Percentiles rank a stretch among this genome's conserved stretches.
Conservation (phyloP, 805 yeast genomes). For the Wickerhamomyces hampshirensis region DNA sequence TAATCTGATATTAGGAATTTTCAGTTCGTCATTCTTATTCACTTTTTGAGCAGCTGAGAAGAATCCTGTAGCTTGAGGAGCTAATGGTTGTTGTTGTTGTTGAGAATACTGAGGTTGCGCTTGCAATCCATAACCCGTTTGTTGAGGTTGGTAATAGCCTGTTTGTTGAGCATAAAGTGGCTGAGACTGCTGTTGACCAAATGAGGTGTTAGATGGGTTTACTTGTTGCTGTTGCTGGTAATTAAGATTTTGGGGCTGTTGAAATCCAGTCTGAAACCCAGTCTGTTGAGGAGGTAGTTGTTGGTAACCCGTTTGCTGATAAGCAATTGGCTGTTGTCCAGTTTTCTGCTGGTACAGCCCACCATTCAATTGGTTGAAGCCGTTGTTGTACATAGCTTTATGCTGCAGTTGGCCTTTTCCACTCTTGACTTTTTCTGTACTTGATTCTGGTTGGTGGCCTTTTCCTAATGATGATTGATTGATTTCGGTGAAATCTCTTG, state of each 20-base stretch:
- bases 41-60: constrained; percentile 24
- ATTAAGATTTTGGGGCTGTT: no score
- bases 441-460: no score
- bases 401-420: background rate
- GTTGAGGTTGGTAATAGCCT: constrained; percentile 25
- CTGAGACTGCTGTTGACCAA: constrained; percentile 18
- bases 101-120: constrained; percentile 19
- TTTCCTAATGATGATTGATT: background rate
- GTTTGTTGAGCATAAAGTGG: constrained; percentile 22
- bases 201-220: constrained; percentile 14
- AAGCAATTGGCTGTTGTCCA: constrained; percentile 12
- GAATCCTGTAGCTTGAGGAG: constrained; percentile 39
- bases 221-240: constrained; percentile 16
- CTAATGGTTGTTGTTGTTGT: constrained; percentile 29
- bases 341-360: constrained; percentile 1
- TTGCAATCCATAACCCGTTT: constrained; percentile 21
- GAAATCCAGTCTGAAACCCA: constrained; percentile 19
- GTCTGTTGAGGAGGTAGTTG: constrained; percentile 24
- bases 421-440: no score
- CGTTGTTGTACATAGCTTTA: background rate
- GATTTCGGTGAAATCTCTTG: background rate
- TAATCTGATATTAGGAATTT: constrained; percentile 71
- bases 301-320: constrained; percentile 18
- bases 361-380: background rate
- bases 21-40: constrained; percentile 51